A percentile compares a stretch with the other conserved stretches of the same genome.
These are phyloP conservation scores for Lithocarpus polystachyus DNA, from an alignment of 306 rosid species.

Conservation along the genomic window DNA sequence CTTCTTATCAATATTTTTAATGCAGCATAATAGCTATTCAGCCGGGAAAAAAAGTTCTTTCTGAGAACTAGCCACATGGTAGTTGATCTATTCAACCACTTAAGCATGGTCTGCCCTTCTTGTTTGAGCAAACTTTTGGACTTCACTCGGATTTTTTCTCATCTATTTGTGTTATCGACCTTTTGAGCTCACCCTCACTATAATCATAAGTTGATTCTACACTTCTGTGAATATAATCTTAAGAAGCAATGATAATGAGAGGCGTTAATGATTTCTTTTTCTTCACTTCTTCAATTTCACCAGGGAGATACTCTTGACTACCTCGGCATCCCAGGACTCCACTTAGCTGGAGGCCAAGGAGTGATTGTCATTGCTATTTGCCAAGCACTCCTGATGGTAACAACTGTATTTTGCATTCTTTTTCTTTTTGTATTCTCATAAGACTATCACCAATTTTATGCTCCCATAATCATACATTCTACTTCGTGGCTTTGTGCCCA, in stretches of 20 bases:
- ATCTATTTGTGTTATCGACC: background rate
- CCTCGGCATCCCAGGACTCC: conserved; percentile 92
- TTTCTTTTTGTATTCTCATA: conserved; percentile 9
- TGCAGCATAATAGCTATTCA: background rate
- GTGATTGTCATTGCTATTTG: conserved; percentile 89
- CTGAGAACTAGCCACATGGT: background rate
- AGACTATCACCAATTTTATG: conserved; percentile 13
- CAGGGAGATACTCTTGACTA: conserved; percentile 96
- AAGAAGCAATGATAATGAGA: background rate
- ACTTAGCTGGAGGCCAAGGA: conserved; percentile 96
- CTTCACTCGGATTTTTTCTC: background rate
- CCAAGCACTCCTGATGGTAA: conserved; percentile 90
- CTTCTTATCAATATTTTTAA: background rate
- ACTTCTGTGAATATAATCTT: background rate
- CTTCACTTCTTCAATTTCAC: conserved; percentile 17
- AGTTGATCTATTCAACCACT: background rate
- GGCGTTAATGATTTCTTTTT: conserved; percentile 11
- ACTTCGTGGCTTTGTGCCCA: background rate
- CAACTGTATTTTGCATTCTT: conserved; percentile 8
- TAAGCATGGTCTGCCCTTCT: no score
- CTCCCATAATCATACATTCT: background rate
- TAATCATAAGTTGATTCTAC: background rate
- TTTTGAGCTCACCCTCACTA: background rate
- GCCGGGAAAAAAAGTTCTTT: background rate
- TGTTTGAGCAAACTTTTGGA: background rate